phyloP scores from a whole-genome alignment of 2,329 filamentous ascomycete genomes.

The Pseudocercospora pini-densiflorae region DNA sequence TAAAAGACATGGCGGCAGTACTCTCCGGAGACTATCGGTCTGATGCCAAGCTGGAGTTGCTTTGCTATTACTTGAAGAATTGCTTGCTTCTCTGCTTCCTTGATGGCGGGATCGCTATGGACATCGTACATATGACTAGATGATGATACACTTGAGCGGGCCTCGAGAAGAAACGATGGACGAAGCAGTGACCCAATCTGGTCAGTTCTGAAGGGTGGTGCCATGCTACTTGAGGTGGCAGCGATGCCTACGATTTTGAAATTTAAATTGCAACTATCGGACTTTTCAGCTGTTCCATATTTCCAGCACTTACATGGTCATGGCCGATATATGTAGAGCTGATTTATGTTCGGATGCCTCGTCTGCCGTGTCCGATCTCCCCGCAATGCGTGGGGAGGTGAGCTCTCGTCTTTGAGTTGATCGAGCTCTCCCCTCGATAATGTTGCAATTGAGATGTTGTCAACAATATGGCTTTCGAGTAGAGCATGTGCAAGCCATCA shows the following conservation, averaged over 20 bases:
- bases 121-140: constrained; percentile 60
- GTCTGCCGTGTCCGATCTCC: neutral
- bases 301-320: too few species aligned
- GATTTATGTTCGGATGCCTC: neutral
- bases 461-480: neutral
- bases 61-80: constrained; percentile 66
- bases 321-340: neutral
- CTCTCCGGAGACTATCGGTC: constrained; percentile 69
- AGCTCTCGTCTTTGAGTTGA: neutral
- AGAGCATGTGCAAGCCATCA: neutral
- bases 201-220: constrained; percentile 69
- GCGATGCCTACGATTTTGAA: neutral
- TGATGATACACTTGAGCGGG: constrained; percentile 47
- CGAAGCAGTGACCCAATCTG: constrained; percentile 73
- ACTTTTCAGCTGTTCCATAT: neutral
- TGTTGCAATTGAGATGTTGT: too few species aligned
- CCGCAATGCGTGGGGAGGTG: neutral
- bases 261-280: neutral
- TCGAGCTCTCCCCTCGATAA: neutral
- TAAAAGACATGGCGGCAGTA: constrained; percentile 49
- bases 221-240: constrained; percentile 15
- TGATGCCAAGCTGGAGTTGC: constrained; percentile 65
- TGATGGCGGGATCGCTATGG: constrained; percentile 51
- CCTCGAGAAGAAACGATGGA: constrained; percentile 63
- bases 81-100: constrained; percentile 66